A percentile compares a stretch with the other conserved stretches of the same genome.
phyloP scores from a whole-genome alignment of 768 basidiomycete genomes.

The Rhizopogon rudus region DNA sequence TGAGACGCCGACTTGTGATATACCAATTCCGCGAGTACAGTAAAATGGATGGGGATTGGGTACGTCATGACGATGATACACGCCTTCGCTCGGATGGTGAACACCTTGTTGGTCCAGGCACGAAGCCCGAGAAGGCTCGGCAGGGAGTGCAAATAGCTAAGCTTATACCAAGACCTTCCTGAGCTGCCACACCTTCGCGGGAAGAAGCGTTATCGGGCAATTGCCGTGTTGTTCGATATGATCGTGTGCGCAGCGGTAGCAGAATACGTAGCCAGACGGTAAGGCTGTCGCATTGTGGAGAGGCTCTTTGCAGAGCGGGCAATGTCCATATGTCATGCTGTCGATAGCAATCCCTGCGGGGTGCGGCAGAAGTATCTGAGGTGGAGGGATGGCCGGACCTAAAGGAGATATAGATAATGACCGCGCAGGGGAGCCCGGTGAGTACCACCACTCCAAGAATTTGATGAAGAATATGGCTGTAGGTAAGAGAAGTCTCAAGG shows the following conservation, averaged over 20 bases:
- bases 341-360: conserved; percentile 67
- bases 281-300: conserved; percentile 87
- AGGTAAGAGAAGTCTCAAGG: conserved; percentile 73
- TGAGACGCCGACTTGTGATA: conserved; percentile 55
- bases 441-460: conserved; percentile 99
- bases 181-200: conserved; percentile 73
- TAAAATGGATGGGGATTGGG: conserved; percentile 61
- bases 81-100: conserved; percentile 57
- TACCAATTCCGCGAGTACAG: conserved; percentile 48
- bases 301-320: conserved; percentile 69
- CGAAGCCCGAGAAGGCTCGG: conserved; percentile 37
- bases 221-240: conserved; percentile 70
- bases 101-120: conserved; percentile 76
- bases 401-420: conserved; percentile 57
- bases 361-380: conserved; percentile 69
- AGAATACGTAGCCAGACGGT: conserved; percentile 93
- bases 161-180: conserved; percentile 77
- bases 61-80: conserved; percentile 53
- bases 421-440: conserved; percentile 81
- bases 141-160: conserved; percentile 1
- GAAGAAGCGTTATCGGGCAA: conserved; percentile 86
- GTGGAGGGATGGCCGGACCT: conserved; percentile 73
- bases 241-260: conserved; percentile 87
- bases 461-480: conserved; percentile 93
- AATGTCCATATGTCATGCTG: conserved; percentile 66